A percentile compares a stretch with the other conserved stretches of the same genome.
Conservation (phyloP, 2,329 filamentous ascomycete species). For the Ascochyta lentis region DNA sequence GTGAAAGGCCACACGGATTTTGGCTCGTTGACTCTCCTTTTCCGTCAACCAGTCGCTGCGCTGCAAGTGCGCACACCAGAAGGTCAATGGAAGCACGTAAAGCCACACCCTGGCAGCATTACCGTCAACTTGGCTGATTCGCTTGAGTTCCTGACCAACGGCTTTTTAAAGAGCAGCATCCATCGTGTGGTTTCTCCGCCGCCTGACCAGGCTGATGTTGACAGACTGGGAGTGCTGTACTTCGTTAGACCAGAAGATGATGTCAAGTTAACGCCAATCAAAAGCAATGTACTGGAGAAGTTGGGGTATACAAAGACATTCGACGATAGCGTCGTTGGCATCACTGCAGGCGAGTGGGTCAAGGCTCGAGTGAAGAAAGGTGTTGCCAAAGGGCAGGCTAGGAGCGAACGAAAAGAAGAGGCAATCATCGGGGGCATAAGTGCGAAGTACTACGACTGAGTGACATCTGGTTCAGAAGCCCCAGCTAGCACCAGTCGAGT, state of each 20-base stretch:
- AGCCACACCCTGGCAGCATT: constrained; percentile 46
- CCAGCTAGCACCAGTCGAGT: background rate
- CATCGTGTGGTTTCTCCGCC: constrained; percentile 59
- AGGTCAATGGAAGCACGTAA: constrained; percentile 48
- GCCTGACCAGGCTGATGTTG: constrained; percentile 55
- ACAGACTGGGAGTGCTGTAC: constrained; percentile 38
- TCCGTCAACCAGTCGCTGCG: constrained; percentile 63
- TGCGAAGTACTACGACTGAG: constrained; percentile 23
- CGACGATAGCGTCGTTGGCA: constrained; percentile 19
- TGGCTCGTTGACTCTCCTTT: constrained; percentile 62
- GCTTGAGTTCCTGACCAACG: constrained; percentile 47
- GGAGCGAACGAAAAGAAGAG: constrained; percentile 24
- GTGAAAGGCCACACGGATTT: constrained; percentile 61
- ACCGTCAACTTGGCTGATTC: constrained; percentile 51
- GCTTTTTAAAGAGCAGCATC: constrained; percentile 55
- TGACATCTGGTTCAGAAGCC: background rate
- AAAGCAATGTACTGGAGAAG: constrained; percentile 22
- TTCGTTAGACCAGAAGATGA: constrained; percentile 27
- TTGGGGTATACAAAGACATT: constrained; percentile 18
- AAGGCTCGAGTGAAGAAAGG: constrained; percentile 23
- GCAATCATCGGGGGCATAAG: constrained; percentile 20
- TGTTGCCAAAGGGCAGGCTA: constrained; percentile 13
- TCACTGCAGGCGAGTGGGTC: constrained; percentile 28
- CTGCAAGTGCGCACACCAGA: constrained; percentile 56
- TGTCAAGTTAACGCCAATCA: constrained; percentile 17